Evolutionary conservation across 352 stramenopile species (phyloP).

Genomic region (Phytopythium boreale): DNA sequence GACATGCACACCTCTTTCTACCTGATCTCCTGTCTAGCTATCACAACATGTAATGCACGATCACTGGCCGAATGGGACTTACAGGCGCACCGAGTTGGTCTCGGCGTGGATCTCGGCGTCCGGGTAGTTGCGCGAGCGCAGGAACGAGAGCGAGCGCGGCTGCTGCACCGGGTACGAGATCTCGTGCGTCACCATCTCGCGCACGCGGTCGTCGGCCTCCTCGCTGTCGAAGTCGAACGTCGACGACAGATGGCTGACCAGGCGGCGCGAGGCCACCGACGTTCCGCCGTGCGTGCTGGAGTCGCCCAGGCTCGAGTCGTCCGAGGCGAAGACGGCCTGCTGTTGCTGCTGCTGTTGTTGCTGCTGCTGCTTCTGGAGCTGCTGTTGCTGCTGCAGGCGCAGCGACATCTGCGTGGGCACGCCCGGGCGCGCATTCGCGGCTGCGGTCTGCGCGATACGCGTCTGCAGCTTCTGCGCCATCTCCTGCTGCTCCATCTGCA

Average conservation of each 20-base stretch:
- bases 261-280: slow-evolving; percentile 5
- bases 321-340: slow-evolving; percentile 6
- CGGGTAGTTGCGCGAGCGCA: slow-evolving; percentile 70
- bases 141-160: slow-evolving; percentile 63
- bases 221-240: slow-evolving; percentile 57
- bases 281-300: neutral
- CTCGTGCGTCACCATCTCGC: slow-evolving; percentile 43
- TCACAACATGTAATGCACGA: no score
- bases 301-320: slow-evolving; percentile 4
- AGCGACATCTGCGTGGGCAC: slow-evolving; percentile 5
- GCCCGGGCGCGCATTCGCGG: slow-evolving; percentile 26
- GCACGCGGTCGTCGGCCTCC: slow-evolving; percentile 41
- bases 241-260: slow-evolving; percentile 29
- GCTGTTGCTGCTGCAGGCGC: slow-evolving; percentile 10
- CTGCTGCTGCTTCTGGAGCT: slow-evolving; percentile 6
- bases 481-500: slow-evolving; percentile 20
- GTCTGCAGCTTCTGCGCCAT: slow-evolving; percentile 50
- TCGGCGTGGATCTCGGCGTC: slow-evolving; percentile 70
- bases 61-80: slow-evolving; percentile 2
- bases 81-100: slow-evolving; percentile 45
- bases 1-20: neutral
- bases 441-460: slow-evolving; percentile 49
- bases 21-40: neutral
- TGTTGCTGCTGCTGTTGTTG: slow-evolving; percentile 7
- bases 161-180: slow-evolving; percentile 48